These are phyloP conservation scores for Salix viminalis DNA, from an alignment of 345 rosid species.

Conservation along the genomic window DNA sequence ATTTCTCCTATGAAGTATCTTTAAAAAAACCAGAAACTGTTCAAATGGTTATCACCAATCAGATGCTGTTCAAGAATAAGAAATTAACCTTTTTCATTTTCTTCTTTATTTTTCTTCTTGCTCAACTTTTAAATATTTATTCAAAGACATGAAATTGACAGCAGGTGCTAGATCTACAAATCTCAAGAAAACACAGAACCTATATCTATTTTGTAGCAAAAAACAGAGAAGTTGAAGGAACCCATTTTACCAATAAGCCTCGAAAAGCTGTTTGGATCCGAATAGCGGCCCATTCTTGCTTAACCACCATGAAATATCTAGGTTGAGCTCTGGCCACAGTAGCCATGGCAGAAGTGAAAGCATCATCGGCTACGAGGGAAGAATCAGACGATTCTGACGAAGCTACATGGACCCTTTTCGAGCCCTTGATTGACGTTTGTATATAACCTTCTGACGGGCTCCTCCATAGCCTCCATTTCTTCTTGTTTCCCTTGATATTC, in stretches of 20 bases:
- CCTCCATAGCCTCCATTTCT: constrained; percentile 92
- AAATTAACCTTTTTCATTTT: too few relatives aligned
- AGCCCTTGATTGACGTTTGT: constrained; percentile 38
- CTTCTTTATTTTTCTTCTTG: too few relatives aligned
- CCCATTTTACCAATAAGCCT: constrained; percentile 58
- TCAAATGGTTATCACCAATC: too few relatives aligned
- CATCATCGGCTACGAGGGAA: constrained; percentile 39
- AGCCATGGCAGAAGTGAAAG: constrained; percentile 64
- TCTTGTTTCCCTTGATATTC: constrained; percentile 43
- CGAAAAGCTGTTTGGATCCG: constrained; percentile 85
- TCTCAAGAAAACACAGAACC: not conserved
- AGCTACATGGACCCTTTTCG: constrained; percentile 39
- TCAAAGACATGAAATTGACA: too few relatives aligned
- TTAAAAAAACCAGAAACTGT: too few relatives aligned
- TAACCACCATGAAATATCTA: constrained; percentile 60
- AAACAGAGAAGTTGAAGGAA: not conserved
- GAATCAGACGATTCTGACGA: constrained; percentile 52
- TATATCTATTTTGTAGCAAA: not conserved
- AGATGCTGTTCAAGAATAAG: too few relatives aligned
- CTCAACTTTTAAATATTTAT: too few relatives aligned
- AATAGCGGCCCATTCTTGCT: constrained; percentile 84
- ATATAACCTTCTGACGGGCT: constrained; percentile 65
- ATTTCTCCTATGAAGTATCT: too few relatives aligned
- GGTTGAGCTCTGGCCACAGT: constrained; percentile 70
- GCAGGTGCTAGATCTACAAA: not conserved